Base-by-base conservation (phyloP, 2,329 filamentous ascomycete species). In the Hypocrella siamensis region DNA sequence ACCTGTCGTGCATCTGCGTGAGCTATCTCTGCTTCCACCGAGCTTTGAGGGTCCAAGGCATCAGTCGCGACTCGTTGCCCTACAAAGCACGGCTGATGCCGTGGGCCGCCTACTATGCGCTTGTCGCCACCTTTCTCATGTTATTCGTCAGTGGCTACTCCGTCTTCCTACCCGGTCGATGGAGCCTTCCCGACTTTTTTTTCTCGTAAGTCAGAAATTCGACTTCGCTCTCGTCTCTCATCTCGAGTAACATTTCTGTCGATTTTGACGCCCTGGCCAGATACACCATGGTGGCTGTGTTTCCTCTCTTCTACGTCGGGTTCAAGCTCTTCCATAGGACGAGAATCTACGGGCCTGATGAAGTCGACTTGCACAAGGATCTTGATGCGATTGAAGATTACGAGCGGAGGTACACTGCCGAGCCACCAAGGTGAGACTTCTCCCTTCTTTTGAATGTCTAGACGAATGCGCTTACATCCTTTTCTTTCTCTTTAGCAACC, bases 121-220 rank as follows among this genome's bases (percentile, higher is more conserved):
- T 83, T 5, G 48, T 58, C 0, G 71, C 67, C 17, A 79, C 74
- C 2, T 67, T 70, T 30, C 51, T 79, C 39, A 85, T 88, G 75
- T 68, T 75, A 0, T 73, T 86, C 42, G 72, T 85, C 2, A 72
- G 77, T 7, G 81, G 81, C 0, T 88, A 85, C 39, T 67, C 75
- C 0, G 78, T 86, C 1, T 90, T 88, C 44, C 49, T 86, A 1
- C 46, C 54, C 0, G 60, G 67, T 1, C 63, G 65, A 4, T 88
- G 79, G 81, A 64, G 71, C 36, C 47, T 79, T 0, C 65, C 75
- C 6, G 72, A 68, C 6, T 90, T 88, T 48, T 52, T 88, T 18
- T 83, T 84, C 51, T 79, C 74, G 52, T 73, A 42, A 58, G 65
- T 57, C 15, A 11, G n/a, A n/a, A n/a, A n/a, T n/a, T n/a, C n/a